Evolutionary conservation across 139 green algal species (phyloP).

Genomic region (Yamagishiella unicocca): DNA sequence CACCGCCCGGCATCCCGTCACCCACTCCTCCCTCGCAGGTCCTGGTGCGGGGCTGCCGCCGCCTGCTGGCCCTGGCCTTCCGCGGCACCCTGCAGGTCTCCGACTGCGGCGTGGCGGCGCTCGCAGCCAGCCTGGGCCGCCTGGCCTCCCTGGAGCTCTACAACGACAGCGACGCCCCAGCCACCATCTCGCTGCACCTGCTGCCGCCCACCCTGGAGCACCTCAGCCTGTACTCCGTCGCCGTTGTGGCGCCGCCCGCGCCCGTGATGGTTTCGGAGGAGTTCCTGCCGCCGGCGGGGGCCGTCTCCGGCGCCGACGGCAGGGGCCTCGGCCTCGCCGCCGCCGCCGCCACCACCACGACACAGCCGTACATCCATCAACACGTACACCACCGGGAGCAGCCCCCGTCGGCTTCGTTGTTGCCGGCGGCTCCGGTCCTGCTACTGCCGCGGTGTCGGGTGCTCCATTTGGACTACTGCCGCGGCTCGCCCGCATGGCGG

Average conservation of each 20-base stretch:
- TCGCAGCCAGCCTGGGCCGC: background rate
- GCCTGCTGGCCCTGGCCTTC: background rate
- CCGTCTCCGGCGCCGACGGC: too few relatives aligned
- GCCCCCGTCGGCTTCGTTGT: background rate
- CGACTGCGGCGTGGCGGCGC: background rate
- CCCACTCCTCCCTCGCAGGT: background rate
- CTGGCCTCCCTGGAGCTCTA: background rate
- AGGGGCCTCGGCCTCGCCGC: too few relatives aligned
- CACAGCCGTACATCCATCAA: too few relatives aligned
- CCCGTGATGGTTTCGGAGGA: background rate
- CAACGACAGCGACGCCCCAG: constrained; percentile 22
- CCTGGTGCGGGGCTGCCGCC: background rate
- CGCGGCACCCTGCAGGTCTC: background rate
- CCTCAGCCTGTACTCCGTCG: background rate
- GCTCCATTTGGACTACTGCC: constrained; percentile 21
- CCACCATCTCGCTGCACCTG: background rate
- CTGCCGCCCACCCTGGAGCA: background rate
- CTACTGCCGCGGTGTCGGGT: background rate
- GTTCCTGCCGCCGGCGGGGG: background rate
- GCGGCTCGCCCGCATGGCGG: background rate
- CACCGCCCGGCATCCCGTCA: background rate
- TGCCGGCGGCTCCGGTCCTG: too few relatives aligned
- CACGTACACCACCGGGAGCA: too few relatives aligned
- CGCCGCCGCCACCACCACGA: too few relatives aligned
- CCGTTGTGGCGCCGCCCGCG: background rate